A percentile compares a stretch with the other conserved stretches of the same genome.
Conservation (phyloP, 306 rosid species). For the Cucurbita pepo region DNA sequence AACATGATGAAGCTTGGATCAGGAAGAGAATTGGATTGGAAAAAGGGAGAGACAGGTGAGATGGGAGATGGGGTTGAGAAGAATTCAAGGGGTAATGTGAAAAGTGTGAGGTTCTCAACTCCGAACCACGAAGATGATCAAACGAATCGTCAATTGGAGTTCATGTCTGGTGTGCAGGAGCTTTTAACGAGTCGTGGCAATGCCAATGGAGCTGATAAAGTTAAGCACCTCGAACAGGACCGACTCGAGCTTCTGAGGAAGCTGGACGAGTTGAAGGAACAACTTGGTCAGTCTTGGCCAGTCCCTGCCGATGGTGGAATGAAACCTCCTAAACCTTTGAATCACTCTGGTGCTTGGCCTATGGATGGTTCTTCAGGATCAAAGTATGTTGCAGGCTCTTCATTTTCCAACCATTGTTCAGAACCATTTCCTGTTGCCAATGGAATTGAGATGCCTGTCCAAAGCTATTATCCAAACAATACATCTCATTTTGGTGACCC, state of each 20-base stretch:
- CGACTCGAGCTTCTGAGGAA: constrained; percentile 83
- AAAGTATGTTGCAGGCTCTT: constrained; percentile 34
- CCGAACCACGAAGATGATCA: constrained; percentile 51
- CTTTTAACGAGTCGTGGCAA: constrained; percentile 30
- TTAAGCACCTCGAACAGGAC: constrained; percentile 61
- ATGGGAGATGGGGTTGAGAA: constrained; percentile 23
- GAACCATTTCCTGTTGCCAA: constrained; percentile 50
- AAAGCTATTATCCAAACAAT: constrained; percentile 30
- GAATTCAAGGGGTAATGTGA: constrained; percentile 27
- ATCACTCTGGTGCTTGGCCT: constrained; percentile 31
- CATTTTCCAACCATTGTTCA: constrained; percentile 32
- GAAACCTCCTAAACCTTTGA: constrained; percentile 47
- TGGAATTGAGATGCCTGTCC: constrained; percentile 35
- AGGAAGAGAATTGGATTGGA: constrained; percentile 38
- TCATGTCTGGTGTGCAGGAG: constrained; percentile 32
- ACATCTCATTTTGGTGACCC: constrained; percentile 57
- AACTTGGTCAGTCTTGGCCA: constrained; percentile 49
- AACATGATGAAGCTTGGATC: constrained; percentile 18
- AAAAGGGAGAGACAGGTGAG: constrained; percentile 31
- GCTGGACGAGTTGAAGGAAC: constrained; percentile 71
- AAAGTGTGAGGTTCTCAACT: constrained; percentile 53
- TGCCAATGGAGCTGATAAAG: constrained; percentile 30
- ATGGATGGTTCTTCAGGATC: constrained; percentile 32
- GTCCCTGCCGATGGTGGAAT: constrained; percentile 20
- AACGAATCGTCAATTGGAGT: constrained; percentile 26